These are phyloP conservation scores for Drechslerella coelobrocha DNA, from an alignment of 2,329 filamentous ascomycete species.

Conservation along the genomic window DNA sequence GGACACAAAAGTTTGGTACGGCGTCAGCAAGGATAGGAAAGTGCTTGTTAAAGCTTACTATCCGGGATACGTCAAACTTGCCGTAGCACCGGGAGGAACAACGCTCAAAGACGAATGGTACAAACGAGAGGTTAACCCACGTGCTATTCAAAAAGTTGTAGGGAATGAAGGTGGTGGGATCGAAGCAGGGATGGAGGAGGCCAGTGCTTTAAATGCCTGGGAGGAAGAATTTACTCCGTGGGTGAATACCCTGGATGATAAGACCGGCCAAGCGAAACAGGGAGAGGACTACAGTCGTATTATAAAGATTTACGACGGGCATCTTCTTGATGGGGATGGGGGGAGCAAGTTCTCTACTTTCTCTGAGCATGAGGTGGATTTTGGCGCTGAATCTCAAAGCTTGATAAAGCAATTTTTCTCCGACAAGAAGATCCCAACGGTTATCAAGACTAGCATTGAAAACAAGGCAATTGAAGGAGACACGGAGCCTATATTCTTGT, in stretches of 20 bases:
- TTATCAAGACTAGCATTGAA: conserved; percentile 52
- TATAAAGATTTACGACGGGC: conserved; percentile 44
- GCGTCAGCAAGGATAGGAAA: conserved; percentile 71
- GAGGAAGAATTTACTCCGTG: conserved; percentile 57
- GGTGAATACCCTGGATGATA: conserved; percentile 30
- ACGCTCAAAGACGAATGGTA: conserved; percentile 59
- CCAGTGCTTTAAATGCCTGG: conserved; percentile 63
- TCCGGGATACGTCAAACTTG: conserved; percentile 57
- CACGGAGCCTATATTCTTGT: conserved; percentile 53
- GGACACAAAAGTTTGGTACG: conserved; percentile 64
- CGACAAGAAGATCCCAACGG: conserved; percentile 40
- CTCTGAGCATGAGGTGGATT: conserved; percentile 44
- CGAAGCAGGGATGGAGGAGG: conserved; percentile 72
- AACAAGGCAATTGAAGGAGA: conserved; percentile 57
- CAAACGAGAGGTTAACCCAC: conserved; percentile 64
- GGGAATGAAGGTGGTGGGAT: conserved; percentile 58
- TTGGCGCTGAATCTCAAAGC: conserved; percentile 34
- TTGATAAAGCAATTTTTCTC: conserved; percentile 35
- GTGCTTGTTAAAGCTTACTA: conserved; percentile 76
- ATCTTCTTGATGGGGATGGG: conserved; percentile 37
- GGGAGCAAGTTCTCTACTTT: conserved; percentile 45
- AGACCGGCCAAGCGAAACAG: conserved; percentile 33
- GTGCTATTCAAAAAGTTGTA: conserved; percentile 69
- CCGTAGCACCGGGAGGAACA: conserved; percentile 47
- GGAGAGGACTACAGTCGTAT: conserved; percentile 37